Percentiles rank a stretch among this genome's conserved stretches.
Conservation (phyloP, 345 rosid species). For the Citrus australasica region DNA sequence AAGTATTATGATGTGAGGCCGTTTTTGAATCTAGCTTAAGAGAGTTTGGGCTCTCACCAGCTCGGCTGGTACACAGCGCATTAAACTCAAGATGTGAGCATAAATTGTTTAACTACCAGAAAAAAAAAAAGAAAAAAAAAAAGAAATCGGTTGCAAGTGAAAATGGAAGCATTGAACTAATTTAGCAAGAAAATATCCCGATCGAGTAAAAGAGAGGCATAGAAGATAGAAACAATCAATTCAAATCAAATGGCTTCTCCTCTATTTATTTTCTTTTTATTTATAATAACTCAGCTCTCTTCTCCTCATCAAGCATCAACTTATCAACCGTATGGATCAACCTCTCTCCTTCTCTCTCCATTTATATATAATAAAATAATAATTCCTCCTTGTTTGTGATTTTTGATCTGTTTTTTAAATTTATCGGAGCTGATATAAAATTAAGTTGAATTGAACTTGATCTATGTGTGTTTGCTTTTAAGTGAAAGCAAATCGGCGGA, state of each 20-base stretch:
- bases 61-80: too few species aligned
- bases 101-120: too few species aligned
- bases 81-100: too few species aligned
- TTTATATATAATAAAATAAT: background rate
- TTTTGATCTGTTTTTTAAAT: background rate
- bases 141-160: too few species aligned
- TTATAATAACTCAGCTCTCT: background rate
- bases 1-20: background rate
- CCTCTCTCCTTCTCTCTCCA: background rate
- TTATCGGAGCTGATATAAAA: too few species aligned
- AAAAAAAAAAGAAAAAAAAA: too few species aligned
- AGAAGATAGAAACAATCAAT: background rate
- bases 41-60: background rate
- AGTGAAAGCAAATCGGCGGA: constrained; percentile 14
- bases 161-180: background rate
- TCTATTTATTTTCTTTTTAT: background rate
- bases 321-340: background rate
- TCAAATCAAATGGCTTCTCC: background rate
- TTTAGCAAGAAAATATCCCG: background rate
- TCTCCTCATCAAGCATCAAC: background rate
- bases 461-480: too few species aligned
- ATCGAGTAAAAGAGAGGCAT: background rate
- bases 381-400: background rate
- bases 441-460: too few species aligned
- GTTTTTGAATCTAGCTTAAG: background rate